Evolutionary conservation across 1,284 basidiomycete genomes (phyloP).

Genomic region (Stereum hirsutum): DNA sequence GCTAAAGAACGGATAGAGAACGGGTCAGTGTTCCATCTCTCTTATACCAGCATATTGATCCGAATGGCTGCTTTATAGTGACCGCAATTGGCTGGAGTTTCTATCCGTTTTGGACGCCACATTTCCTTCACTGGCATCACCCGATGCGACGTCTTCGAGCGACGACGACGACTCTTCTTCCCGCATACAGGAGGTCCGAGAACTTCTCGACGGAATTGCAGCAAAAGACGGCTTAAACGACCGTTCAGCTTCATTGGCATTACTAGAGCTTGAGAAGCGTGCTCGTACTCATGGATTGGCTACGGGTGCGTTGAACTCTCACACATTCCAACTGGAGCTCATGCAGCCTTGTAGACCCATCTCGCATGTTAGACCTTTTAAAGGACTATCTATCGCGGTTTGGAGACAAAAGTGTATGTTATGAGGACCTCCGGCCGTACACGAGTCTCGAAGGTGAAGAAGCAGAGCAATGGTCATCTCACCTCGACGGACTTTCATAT

Average conservation of each 20-base stretch:
- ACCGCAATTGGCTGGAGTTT: conserved; percentile 84
- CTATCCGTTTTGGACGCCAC: conserved; percentile 60
- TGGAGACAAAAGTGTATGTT: conserved; percentile 77
- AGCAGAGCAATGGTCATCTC: conserved; percentile 42
- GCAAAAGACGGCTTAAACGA: conserved; percentile 59
- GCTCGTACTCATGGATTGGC: conserved; percentile 36
- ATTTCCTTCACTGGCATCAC: conserved; percentile 34
- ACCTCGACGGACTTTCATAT: conserved; percentile 36
- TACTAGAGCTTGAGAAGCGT: conserved; percentile 64
- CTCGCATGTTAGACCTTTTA: conserved; percentile 35
- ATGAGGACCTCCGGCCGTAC: conserved; percentile 74
- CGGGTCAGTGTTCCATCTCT: conserved; percentile 40
- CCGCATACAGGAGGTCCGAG: conserved; percentile 33
- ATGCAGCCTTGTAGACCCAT: conserved; percentile 27
- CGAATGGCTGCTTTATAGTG: conserved; percentile 30
- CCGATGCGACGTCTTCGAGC: conserved; percentile 9
- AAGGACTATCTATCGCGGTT: conserved; percentile 65
- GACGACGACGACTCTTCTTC: conserved; percentile 24
- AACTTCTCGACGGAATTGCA: conserved; percentile 47
- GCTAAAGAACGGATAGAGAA: conserved; percentile 49
- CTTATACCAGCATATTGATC: conserved; percentile 1
- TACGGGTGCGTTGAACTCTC: conserved; percentile 33
- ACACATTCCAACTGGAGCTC: too few relatives aligned
- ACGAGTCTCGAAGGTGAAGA: conserved; percentile 37
- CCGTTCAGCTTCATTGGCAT: conserved; percentile 61